Conservation (phyloP, 164 flowering plant species). For the Liquidambar formosana region DNA sequence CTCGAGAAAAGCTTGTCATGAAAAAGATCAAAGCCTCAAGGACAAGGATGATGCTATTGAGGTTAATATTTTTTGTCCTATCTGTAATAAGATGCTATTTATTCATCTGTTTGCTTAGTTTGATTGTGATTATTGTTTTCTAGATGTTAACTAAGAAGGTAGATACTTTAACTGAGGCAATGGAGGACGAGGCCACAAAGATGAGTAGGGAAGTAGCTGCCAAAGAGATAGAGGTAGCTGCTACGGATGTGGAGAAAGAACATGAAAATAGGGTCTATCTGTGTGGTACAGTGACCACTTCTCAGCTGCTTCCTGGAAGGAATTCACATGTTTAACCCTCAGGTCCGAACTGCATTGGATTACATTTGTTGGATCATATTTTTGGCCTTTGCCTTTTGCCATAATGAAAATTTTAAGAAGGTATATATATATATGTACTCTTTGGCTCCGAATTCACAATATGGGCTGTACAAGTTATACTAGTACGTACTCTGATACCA, state of each 20-base stretch:
- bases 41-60: constrained; percentile 99
- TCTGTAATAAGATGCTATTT: background rate
- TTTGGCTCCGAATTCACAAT: background rate
- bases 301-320: constrained; percentile 89
- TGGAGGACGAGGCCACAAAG: constrained; percentile 98
- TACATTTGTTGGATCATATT: background rate
- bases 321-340: constrained; percentile 32
- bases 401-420: too few relatives aligned
- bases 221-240: constrained; percentile 96
- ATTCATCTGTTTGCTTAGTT: background rate
- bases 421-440: too few relatives aligned
- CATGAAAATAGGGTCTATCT: constrained; percentile 82
- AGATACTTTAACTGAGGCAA: constrained; percentile 90
- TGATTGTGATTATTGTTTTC: background rate
- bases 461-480: background rate
- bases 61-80: constrained; percentile 42
- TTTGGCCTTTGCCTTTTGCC: too few relatives aligned
- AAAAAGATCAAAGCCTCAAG: constrained; percentile 96
- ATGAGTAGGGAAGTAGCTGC: constrained; percentile 98
- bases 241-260: constrained; percentile 95
- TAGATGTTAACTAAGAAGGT: constrained; percentile 97
- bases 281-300: constrained; percentile 56
- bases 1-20: constrained; percentile 87
- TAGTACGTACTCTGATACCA: background rate
- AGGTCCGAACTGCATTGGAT: background rate